phyloP scores from a whole-genome alignment of 495 filamentous ascomycete species.

The Hamigera avellanea region DNA sequence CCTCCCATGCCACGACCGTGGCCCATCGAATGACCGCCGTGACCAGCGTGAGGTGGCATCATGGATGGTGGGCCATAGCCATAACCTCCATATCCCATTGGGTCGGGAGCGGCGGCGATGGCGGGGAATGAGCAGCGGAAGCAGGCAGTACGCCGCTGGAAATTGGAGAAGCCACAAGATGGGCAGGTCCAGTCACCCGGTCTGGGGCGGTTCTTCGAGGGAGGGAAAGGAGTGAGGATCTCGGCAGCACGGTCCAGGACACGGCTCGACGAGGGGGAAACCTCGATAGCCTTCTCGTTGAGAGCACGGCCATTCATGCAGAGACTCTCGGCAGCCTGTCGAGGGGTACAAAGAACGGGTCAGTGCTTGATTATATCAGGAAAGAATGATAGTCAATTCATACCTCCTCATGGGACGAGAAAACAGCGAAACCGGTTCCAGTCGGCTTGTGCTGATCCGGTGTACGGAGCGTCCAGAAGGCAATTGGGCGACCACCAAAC shows the following conservation, averaged over 20 bases:
- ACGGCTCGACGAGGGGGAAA: slow-evolving; percentile 89
- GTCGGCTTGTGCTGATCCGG: slow-evolving; percentile 98
- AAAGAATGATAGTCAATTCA: slow-evolving; percentile 21
- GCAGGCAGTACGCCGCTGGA: slow-evolving; percentile 94
- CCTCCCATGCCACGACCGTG: slow-evolving; percentile 64
- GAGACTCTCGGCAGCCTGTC: slow-evolving; percentile 81
- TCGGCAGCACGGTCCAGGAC: slow-evolving; percentile 92
- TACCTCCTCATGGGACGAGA: slow-evolving; percentile 98
- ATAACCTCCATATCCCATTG: slow-evolving; percentile 62
- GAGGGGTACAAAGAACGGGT: slow-evolving; percentile 10
- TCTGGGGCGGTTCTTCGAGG: slow-evolving; percentile 93
- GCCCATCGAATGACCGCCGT: slow-evolving; percentile 60
- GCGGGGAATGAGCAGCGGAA: slow-evolving; percentile 98
- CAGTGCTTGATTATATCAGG: neutral
- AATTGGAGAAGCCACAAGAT: slow-evolving; percentile 72
- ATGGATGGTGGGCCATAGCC: slow-evolving; percentile 68
- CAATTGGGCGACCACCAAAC: slow-evolving; percentile 95
- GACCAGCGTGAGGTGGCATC: slow-evolving; percentile 75
- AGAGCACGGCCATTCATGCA: slow-evolving; percentile 98
- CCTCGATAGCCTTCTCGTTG: slow-evolving; percentile 97
- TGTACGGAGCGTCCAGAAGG: slow-evolving; percentile 96
- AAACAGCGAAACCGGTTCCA: slow-evolving; percentile 92
- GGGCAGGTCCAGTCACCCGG: slow-evolving; percentile 99
- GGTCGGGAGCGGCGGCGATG: slow-evolving; percentile 63
- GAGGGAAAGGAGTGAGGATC: slow-evolving; percentile 91